Base-by-base conservation (phyloP, 2,329 filamentous ascomycete genomes). In the Cytospora piceae region DNA sequence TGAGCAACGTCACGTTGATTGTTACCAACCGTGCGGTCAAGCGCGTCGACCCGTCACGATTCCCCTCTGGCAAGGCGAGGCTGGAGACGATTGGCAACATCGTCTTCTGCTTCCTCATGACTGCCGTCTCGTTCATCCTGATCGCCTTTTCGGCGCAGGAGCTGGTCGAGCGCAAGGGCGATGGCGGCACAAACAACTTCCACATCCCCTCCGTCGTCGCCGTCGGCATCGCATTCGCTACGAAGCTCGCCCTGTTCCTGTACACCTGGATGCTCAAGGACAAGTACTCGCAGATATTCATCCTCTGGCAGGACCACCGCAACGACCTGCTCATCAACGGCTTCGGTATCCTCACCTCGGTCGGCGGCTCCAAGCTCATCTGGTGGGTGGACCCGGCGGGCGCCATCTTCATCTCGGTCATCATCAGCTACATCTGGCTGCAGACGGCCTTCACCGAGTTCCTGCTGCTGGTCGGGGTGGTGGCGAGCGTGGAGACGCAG, bases 301-400 rank as follows among this genome's bases (percentile, higher is more conserved):
- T 97, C 74, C 82, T 98, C 17, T 97, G 93, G 94, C 92, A 96
- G 77, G 94, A 98, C 74, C 95, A 99, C 80, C 90, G 95, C 68
- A 99, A 99, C 74, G 95, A 99, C 74, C 83, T 99, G n/a, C 83
- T 97, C 72, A 93, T 99, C 84, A 99, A 98, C 76, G 93, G 93
- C 62, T 93, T 96, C 71, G 93, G 91, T 86, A 88, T 98, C 69
- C 78, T 97, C 63, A 97, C 94, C 1, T 94, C 91, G 3, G 89
- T 97, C n/a, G 92, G 93, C 63, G 95, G 95, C 39, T 88, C 89
- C 69, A 96, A 96, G 81, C 82, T 98, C 27, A 82, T 83, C 67
- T 97, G 94, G 94, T 98, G 93, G 92, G 88, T 99, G 70, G 95
- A 99, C 78, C 93, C 95, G 0, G 88, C 91, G 80, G 95, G 95